phyloP scores from a whole-genome alignment of 1,139 yeast genomes.

The Suhomyces ambrosiae region DNA sequence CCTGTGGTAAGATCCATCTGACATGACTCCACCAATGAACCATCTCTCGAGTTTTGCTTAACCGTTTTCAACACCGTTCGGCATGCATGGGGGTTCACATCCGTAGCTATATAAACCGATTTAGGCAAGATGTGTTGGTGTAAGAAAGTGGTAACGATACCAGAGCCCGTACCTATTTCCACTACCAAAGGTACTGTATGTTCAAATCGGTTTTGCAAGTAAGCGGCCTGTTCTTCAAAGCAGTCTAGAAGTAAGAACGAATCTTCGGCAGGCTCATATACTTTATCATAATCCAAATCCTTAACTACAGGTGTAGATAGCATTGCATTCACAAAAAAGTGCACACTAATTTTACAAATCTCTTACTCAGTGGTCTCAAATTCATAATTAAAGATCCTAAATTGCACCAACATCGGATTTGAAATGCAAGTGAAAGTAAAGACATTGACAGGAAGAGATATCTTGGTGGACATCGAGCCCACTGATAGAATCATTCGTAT shows the following conservation, averaged over 20 bases:
- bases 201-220: slow-evolving; percentile 34
- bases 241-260: slow-evolving; percentile 79
- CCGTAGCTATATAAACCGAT: slow-evolving; percentile 66
- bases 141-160: slow-evolving; percentile 78
- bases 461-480: slow-evolving; percentile 78
- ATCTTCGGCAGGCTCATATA: slow-evolving; percentile 95
- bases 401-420: not conserved
- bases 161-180: slow-evolving; percentile 94
- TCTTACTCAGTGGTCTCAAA: too few relatives aligned
- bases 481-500: slow-evolving; percentile 75
- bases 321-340: slow-evolving; percentile 25
- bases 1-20: slow-evolving; percentile 61
- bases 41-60: slow-evolving; percentile 36
- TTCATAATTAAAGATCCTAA: not conserved
- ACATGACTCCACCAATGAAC: slow-evolving; percentile 49
- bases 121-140: slow-evolving; percentile 52
- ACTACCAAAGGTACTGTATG: slow-evolving; percentile 54
- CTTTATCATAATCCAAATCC: slow-evolving; percentile 43
- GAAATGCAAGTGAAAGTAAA: slow-evolving; percentile 68
- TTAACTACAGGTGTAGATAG: slow-evolving; percentile 43
- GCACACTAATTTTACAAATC: not conserved
- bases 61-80: slow-evolving; percentile 54
- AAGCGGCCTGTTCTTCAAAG: slow-evolving; percentile 58
- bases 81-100: slow-evolving; percentile 80
- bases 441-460: slow-evolving; percentile 84